A percentile compares a stretch with the other conserved stretches of the same genome.
Conservation (phyloP, 2,329 filamentous ascomycete genomes). For the Ciborinia camelliae region DNA sequence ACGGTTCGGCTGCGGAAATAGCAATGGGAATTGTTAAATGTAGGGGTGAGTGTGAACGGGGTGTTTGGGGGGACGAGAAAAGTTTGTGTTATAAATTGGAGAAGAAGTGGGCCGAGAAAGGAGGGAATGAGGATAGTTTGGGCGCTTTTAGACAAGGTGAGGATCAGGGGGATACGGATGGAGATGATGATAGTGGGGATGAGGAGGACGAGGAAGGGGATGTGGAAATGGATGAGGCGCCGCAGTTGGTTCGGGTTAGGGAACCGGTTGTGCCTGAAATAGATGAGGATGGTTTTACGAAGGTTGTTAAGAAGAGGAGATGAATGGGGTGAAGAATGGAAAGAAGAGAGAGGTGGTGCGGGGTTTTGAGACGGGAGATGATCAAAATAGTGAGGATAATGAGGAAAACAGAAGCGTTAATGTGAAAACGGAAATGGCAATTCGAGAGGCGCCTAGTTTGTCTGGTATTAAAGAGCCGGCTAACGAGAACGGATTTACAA, state of each 20-base stretch:
- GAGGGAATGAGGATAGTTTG: conserved; percentile 54
- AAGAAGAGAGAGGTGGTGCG: not conserved
- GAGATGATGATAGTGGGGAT: conserved; percentile 53
- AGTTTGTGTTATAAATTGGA: conserved; percentile 62
- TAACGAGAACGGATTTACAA: not conserved
- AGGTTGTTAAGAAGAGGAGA: conserved; percentile 64
- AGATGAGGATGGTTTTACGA: conserved; percentile 80
- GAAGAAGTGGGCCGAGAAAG: conserved; percentile 59
- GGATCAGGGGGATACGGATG: conserved; percentile 57
- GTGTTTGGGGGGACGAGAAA: conserved; percentile 55
- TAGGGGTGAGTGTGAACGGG: conserved; percentile 62
- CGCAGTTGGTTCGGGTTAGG: conserved; percentile 53
- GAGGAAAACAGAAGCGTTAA: no score
- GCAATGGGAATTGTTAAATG: conserved; percentile 70
- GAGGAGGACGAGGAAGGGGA: conserved; percentile 51
- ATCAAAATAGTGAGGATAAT: no score
- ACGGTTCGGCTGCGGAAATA: conserved; percentile 75
- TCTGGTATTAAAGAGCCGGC: not conserved
- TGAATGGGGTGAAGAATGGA: conserved; percentile 19
- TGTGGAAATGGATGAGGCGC: conserved; percentile 68
- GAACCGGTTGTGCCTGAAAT: conserved; percentile 68
- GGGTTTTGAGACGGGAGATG: not conserved
- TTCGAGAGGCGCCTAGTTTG: not conserved
- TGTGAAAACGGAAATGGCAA: no score
- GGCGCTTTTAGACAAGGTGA: conserved; percentile 47